Conservation (phyloP, 257 asterid genomes). For the Penstemon newberryi region DNA sequence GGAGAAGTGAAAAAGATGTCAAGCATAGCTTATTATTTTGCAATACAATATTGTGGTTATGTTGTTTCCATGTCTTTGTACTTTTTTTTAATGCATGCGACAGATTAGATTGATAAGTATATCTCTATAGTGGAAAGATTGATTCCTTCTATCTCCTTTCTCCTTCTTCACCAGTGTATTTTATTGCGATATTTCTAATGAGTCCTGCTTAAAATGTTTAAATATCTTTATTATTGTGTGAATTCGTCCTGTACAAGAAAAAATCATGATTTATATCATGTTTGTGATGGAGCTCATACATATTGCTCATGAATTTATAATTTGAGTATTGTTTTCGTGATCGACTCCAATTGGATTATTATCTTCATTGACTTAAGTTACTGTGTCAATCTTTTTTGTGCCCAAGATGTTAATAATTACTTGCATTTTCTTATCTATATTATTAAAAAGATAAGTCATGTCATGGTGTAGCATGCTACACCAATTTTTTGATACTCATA, state of each 20-base stretch:
- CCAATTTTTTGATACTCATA: too few species aligned
- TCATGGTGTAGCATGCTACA: too few species aligned
- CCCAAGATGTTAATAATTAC: background rate
- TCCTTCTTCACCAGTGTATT: background rate
- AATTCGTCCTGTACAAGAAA: background rate
- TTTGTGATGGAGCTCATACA: background rate
- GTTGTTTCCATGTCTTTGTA: background rate
- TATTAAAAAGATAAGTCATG: too few species aligned
- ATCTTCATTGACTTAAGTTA: constrained; percentile 1
- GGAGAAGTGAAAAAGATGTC: background rate
- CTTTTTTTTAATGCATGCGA: background rate
- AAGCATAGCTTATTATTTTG: background rate
- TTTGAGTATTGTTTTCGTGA: background rate
- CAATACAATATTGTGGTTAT: background rate
- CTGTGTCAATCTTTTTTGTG: background rate
- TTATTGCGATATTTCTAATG: background rate
- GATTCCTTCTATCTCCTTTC: background rate
- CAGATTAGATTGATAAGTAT: background rate
- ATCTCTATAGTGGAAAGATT: background rate
- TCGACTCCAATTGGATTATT: background rate
- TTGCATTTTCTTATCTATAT: background rate
- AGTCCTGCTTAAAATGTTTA: background rate
- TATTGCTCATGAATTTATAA: background rate
- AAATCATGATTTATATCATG: constrained; percentile 1
- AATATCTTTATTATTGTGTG: background rate